Evolutionary conservation across 1,139 yeast species (phyloP), one percentile per base, ranked within the genome.

Genomic region (Blastobotrys capitulatus): DNA sequence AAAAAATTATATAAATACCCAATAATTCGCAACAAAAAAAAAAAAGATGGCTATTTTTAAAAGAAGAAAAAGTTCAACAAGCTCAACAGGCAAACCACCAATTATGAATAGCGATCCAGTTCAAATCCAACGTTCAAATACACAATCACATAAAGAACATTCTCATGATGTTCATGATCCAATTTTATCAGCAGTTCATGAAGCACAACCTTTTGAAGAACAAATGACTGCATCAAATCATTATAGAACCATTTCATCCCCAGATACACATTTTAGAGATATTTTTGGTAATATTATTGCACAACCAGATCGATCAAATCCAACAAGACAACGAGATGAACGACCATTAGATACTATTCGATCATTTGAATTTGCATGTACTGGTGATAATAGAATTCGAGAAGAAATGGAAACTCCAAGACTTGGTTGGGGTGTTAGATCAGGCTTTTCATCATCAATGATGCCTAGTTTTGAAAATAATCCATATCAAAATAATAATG

Each of bases 301-400:
- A 5, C 78, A 77, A 55, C 86, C 95, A 5, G 98, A 92, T 66
- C 75, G 83, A 60, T 86, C 95, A 26, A 92, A 92, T 65, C 98
- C 98, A 19, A 83, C 97, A 13, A 78, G 98, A 62, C 70, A 86
- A 16, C 78, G 97, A 65, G 89, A 89, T 67, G 98, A 92, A 71
- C 80, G 98, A 59, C 98, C 98, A 3, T 71, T 92, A 63, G 98
- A 94, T 68, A 92, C 98, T 1, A 89, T 92, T 60, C 75, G 97
- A 56, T 78, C 86, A 6, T 92, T 92, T 68, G 97, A 92, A 71
- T 92, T 84, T 64, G 83, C 96, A 32, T 87, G 92, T 55, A 85
- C 96, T 4, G 97, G 97, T 42, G 96, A 90, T 66, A 72, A 76
- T 50, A 68, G 78, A 26, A 83, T 85, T 71, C 78, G 83, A 49